Base-by-base conservation (phyloP, 23 red algal genomes). In the Agarophyton chilense region DNA sequence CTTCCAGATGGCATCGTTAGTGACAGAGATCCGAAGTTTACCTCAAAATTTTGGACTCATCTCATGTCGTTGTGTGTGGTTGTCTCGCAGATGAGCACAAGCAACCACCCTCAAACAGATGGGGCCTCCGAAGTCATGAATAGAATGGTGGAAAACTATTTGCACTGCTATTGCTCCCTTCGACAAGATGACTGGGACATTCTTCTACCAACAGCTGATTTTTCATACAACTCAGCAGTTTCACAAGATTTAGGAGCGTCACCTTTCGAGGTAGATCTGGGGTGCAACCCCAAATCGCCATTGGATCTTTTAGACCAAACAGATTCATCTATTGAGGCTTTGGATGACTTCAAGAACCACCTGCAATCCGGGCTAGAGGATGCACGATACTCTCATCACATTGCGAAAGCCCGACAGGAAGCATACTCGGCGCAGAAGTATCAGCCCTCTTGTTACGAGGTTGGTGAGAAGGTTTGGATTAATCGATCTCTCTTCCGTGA, bases 181-280 rank as follows among this genome's bases (percentile, higher is more conserved):
- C 81, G 47, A 24, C 62, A 86, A 53, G 44, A 71, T 71, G 28
- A 86, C 13, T 86, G 60, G 57, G 81, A 86, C 0, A 0, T 14
- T 5, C 42, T 86, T 19, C 43, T 86, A 5, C 38, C 62, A 46
- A 12, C 43, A 18, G 81, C 81, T 4, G 81, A 86, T 22, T 86
- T 86, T 51, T 56, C 61, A 25, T 86, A 72, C 81, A 86, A 86
- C 50, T 86, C 57, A 19, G 81, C 57, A 25, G 22, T 32, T 26
- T 19, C 36, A 17, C 5, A 67, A 12, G 81, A 71, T 24, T 10
- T 82, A 10, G n/a, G 32, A 34, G 61, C 61, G 28, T 82, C 52
- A 64, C 78, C 78, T 40, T 82, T 82, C 29, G 78, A 82, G 34
- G 4, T 82, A 35, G 78, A 82, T 52, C 52, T 82, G 49, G 52